Base-by-base conservation (phyloP, 2,329 filamentous ascomycete species). In the Penicillium decumbens region DNA sequence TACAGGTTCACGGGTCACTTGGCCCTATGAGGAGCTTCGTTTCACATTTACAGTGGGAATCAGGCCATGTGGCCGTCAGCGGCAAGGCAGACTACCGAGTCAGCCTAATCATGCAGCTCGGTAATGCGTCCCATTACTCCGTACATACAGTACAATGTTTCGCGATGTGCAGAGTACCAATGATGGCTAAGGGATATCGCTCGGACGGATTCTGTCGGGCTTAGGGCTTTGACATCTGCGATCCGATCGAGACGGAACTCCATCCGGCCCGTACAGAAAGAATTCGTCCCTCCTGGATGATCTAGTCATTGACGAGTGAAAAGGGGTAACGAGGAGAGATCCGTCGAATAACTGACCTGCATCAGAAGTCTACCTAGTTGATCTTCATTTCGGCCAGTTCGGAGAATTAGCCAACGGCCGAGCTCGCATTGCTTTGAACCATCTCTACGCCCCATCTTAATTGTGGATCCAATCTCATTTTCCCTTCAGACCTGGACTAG, bases 11-110 rank as follows among this genome's bases (percentile, higher is more conserved):
- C 18, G 5, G 6, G 33, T 2, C 15, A n/a, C 8, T 33, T 0
- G 33, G 33, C 33, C 33, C 33, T 40, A 40, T 40, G 23, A 20
- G 25, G 28, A 23, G 18, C 18, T 23, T 28, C 28, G 47, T 50
- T 50, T 45, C 47, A 37, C 41, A 45, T 50, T 25, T 24, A 4
- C 20, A n/a, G 45, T 35, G 39, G 41, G 18, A 46, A 52, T 52
- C 50, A 45, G 47, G 23, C 50, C 50, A 52, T 52, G 50, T 52
- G 50, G 46, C 25, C 15, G 20, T 10, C 23, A 28, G 35, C 42
- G 20, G n/a, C 47, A 30, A 52, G 50, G 47, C 47, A 52, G 50
- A 50, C 18, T 45, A 28, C 27, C 18, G 25, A 15, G 18, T 32
- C 29, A 35, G 25, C 25, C 32, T 37, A 33, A 43, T 20, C 24